phyloP scores from a whole-genome alignment of 352 stramenopile species.

The Pythium aquatile region DNA sequence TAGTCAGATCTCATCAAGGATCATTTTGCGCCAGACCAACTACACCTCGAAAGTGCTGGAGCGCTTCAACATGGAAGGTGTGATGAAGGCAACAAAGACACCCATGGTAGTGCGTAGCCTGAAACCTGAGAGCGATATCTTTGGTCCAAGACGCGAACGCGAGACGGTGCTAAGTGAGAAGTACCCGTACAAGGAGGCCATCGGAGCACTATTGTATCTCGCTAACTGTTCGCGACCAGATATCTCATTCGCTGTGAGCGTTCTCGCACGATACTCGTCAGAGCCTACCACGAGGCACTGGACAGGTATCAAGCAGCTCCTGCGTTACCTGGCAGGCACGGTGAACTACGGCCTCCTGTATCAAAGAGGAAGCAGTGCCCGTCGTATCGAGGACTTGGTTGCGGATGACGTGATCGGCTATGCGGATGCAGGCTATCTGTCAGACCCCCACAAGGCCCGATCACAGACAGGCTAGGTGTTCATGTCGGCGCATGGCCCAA shows the following conservation, averaged over 20 bases:
- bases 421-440: constrained; percentile 22
- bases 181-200: constrained; percentile 23
- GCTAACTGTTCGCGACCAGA: constrained; percentile 23
- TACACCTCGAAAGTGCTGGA: no score
- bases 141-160: constrained; percentile 20
- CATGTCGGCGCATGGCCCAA: constrained; percentile 17
- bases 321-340: no score
- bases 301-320: no score
- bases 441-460: constrained; percentile 22
- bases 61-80: no score
- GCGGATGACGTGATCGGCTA: constrained; percentile 21
- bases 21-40: no score
- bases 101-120: no score
- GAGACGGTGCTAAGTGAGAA: constrained; percentile 17
- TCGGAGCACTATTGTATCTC: constrained; percentile 18
- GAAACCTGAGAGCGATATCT: neutral
- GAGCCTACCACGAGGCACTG: no score
- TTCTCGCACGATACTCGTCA: no score
- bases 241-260: no score
- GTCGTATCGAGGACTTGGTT: constrained; percentile 10
- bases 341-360: constrained; percentile 18
- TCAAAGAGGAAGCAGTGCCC: constrained; percentile 3
- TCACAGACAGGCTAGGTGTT: constrained; percentile 28
- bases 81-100: no score
- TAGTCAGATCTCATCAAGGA: no score